Percentiles rank a stretch among this genome's conserved stretches.
Evolutionary conservation across 192 early-diverging fungal species (phyloP).

Genomic region (Linnemannia hyalina): DNA sequence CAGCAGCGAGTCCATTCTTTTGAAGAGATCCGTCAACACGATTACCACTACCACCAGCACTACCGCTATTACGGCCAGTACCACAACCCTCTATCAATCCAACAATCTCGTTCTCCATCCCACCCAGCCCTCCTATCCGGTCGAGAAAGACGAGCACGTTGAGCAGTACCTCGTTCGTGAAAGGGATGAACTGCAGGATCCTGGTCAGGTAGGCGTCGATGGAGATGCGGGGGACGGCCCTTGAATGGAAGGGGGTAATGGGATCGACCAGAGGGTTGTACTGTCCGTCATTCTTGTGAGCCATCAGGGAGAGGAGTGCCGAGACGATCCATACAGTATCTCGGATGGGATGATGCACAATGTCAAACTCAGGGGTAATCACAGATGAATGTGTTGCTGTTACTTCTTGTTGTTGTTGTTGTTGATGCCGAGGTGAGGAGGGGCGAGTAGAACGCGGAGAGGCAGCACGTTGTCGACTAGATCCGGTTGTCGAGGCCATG

Average conservation of each 20-base stretch:
- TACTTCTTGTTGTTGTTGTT: conserved; percentile 16
- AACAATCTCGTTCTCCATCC: conserved; percentile 26
- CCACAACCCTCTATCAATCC: not conserved
- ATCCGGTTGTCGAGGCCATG: conserved; percentile 10
- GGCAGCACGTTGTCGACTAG: not conserved
- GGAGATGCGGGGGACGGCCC: conserved; percentile 74
- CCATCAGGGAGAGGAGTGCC: conserved; percentile 59
- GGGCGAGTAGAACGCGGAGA: conserved; percentile 1
- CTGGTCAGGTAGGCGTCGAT: conserved; percentile 74
- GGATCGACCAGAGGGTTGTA: conserved; percentile 44
- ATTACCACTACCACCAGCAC: not conserved
- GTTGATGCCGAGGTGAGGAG: not conserved
- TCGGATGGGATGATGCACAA: conserved; percentile 57
- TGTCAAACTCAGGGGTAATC: conserved; percentile 42
- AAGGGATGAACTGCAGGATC: conserved; percentile 76
- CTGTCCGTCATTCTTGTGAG: conserved; percentile 58
- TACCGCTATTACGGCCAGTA: not conserved
- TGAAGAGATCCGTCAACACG: not conserved
- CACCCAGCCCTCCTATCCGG: conserved; percentile 65
- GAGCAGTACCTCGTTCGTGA: conserved; percentile 77
- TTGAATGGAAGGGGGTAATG: conserved; percentile 78
- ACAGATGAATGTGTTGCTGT: not conserved
- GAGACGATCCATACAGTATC: conserved; percentile 64
- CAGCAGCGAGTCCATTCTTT: not conserved
- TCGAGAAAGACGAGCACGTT: conserved; percentile 80